Conservation (phyloP, 192 early-diverging fungal genomes). For the Dispira simplex region DNA sequence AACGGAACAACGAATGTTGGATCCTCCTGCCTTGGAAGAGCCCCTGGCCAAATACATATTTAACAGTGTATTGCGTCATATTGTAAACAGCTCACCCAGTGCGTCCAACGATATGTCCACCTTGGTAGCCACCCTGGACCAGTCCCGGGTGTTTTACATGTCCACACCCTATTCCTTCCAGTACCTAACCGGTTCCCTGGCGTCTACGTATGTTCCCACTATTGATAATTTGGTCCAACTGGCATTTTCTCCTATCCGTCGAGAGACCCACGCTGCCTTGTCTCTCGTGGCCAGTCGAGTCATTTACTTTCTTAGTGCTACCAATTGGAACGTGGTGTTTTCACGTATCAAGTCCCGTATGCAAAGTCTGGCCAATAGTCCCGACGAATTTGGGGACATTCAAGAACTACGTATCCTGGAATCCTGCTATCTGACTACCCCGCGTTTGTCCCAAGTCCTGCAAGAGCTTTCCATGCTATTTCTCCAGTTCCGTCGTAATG, state of each 20-base stretch:
- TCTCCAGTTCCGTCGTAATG: conserved; percentile 39
- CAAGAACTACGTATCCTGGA: conserved; percentile 80
- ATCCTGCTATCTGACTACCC: conserved; percentile 63
- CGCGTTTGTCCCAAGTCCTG: conserved; percentile 49
- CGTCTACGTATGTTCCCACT: conserved; percentile 23
- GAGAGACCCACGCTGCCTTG: conserved; percentile 32
- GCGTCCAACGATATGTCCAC: conserved; percentile 24
- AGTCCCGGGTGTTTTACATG: conserved; percentile 24
- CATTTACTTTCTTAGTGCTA: conserved; percentile 72
- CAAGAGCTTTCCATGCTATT: conserved; percentile 27
- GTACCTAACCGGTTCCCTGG: conserved; percentile 19
- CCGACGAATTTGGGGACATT: conserved; percentile 50
- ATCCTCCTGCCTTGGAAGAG: conserved; percentile 27
- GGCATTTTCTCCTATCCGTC: conserved; percentile 34
- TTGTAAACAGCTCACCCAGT: conserved; percentile 23
- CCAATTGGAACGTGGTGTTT: conserved; percentile 78
- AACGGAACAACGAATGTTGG: conserved; percentile 8
- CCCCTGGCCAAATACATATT: conserved; percentile 30
- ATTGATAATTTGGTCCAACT: conserved; percentile 13
- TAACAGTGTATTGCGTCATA: conserved; percentile 22
- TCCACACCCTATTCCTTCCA: conserved; percentile 18
- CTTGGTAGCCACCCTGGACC: conserved; percentile 26
- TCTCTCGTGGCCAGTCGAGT: conserved; percentile 73
- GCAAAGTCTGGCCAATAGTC: conserved; percentile 39
- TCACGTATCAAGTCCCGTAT: conserved; percentile 51